Percentiles rank a stretch among this genome's conserved stretches.
phyloP scores from a whole-genome alignment of 306 rosid species.

The Glycyrrhiza uralensis region DNA sequence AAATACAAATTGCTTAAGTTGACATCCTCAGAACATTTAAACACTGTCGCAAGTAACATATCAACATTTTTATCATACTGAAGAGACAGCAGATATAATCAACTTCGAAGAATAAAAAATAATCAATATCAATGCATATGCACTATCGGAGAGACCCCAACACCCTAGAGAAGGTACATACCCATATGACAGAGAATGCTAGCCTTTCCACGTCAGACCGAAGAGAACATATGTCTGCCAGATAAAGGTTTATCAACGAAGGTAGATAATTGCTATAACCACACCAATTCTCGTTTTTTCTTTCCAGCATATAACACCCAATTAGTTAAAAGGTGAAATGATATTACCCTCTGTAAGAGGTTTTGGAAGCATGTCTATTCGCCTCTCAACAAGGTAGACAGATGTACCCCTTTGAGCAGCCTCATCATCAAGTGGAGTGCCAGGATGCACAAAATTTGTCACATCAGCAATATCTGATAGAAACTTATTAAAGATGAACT shows the following conservation, averaged over 20 bases:
- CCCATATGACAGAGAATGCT: conserved; percentile 97
- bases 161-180: conserved; percentile 21
- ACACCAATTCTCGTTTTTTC: background rate
- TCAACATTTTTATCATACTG: conserved; percentile 8
- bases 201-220: conserved; percentile 98
- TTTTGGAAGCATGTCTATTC: conserved; percentile 99
- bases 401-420: conserved; percentile 98
- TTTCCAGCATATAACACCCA: background rate
- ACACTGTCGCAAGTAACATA: background rate
- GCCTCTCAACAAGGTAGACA: conserved; percentile 90
- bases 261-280: background rate
- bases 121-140: background rate
- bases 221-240: conserved; percentile 93
- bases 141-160: background rate
- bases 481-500: conserved; percentile 49
- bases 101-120: background rate
- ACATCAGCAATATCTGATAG: conserved; percentile 94
- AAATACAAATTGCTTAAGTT: conserved; percentile 16
- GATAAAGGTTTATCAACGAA: conserved; percentile 24
- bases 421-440: conserved; percentile 86
- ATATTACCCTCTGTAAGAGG: conserved; percentile 88
- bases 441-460: conserved; percentile 87
- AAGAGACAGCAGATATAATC: background rate
- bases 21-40: background rate
- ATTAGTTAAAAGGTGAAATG: conserved; percentile 6